These are phyloP conservation scores for Xylariaceae sp. DNA, from an alignment of 2,329 filamentous ascomycete genomes.

Conservation along the genomic window DNA sequence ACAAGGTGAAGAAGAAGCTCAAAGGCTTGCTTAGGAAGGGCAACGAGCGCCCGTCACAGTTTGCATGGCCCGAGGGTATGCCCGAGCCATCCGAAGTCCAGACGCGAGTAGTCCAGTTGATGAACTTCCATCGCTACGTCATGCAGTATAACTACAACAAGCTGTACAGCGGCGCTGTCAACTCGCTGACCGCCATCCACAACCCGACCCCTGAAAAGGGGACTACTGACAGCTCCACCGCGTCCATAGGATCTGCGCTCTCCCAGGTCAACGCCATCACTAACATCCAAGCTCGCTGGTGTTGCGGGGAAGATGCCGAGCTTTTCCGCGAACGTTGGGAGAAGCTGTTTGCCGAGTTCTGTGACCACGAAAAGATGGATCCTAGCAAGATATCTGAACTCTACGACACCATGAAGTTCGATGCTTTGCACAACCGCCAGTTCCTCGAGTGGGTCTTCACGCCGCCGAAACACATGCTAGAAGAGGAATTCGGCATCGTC, in stretches of 20 bases:
- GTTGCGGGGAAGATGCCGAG: slow-evolving; percentile 89
- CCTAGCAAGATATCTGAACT: slow-evolving; percentile 98
- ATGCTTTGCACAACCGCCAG: slow-evolving; percentile 91
- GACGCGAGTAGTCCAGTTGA: slow-evolving; percentile 84
- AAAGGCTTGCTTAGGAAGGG: slow-evolving; percentile 88
- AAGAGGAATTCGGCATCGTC: slow-evolving; percentile 56
- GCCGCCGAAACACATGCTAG: slow-evolving; percentile 71
- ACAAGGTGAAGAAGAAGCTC: slow-evolving; percentile 99
- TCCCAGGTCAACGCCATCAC: slow-evolving; percentile 59
- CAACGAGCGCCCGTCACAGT: slow-evolving; percentile 88
- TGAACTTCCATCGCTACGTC: slow-evolving; percentile 93
- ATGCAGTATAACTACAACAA: slow-evolving; percentile 93
- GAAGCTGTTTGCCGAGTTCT: slow-evolving; percentile 95
- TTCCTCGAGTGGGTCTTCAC: slow-evolving; percentile 98
- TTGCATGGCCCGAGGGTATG: slow-evolving; percentile 95
- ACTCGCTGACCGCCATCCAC: slow-evolving; percentile 54
- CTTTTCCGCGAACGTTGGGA: slow-evolving; percentile 97
- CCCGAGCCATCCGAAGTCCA: slow-evolving; percentile 93
- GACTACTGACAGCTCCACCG: slow-evolving; percentile 36
- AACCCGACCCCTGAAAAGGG: slow-evolving; percentile 45
- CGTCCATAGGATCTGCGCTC: slow-evolving; percentile 44
- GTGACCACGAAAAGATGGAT: slow-evolving; percentile 94
- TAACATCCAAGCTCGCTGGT: slow-evolving; percentile 86
- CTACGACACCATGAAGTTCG: slow-evolving; percentile 99
- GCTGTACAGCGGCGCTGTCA: slow-evolving; percentile 62